Conservation (phyloP, 2,329 filamentous ascomycete species). For the Tothia fuscella region DNA sequence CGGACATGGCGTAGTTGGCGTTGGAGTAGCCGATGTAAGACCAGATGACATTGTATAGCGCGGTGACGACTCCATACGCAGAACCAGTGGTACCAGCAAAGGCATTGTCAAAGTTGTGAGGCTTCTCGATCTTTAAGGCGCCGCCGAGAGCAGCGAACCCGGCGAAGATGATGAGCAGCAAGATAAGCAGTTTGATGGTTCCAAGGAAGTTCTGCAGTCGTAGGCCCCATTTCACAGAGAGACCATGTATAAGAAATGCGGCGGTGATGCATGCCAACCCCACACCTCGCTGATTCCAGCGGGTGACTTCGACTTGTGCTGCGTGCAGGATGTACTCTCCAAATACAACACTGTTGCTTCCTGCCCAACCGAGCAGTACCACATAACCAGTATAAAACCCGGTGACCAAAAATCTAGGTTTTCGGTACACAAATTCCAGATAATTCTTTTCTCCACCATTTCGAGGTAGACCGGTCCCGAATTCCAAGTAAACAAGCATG, state of each 20-base stretch:
- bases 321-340: slow-evolving; percentile 2
- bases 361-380: slow-evolving; percentile 4
- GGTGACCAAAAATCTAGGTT: neutral
- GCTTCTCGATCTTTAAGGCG: slow-evolving; percentile 37
- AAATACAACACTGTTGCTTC: neutral
- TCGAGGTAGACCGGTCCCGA: neutral
- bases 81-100: slow-evolving; percentile 36
- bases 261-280: neutral
- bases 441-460: slow-evolving; percentile 5
- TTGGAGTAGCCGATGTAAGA: slow-evolving; percentile 56
- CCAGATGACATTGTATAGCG: slow-evolving; percentile 48
- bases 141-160: slow-evolving; percentile 52
- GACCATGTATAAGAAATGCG: neutral
- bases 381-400: neutral
- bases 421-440: slow-evolving; percentile 7
- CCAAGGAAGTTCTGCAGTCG: slow-evolving; percentile 46
- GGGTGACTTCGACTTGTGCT: neutral
- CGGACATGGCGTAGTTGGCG: slow-evolving; percentile 49
- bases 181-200: slow-evolving; percentile 45
- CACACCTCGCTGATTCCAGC: neutral
- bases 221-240: neutral
- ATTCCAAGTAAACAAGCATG: slow-evolving; percentile 8
- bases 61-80: slow-evolving; percentile 17
- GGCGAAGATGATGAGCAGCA: slow-evolving; percentile 41
- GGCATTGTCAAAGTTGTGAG: slow-evolving; percentile 43